Evolutionary conservation across 106 monocot species (phyloP), one percentile per base, ranked within the genome.

Genomic region (Dendrobium catenatum): DNA sequence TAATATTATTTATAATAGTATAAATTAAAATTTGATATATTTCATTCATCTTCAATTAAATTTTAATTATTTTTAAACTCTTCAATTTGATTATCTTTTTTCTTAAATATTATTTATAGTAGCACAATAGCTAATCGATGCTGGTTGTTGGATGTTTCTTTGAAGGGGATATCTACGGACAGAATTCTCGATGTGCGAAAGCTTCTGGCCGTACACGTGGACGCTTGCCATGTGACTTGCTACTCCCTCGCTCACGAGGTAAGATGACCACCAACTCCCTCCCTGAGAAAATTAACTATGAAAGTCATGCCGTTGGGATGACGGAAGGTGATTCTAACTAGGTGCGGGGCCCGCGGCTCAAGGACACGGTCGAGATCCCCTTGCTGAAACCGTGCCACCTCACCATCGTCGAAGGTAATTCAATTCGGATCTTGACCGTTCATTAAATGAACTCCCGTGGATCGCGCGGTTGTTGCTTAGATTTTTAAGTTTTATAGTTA

Each of bases 141-240:
- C 6, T 46, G 46, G 46, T 46, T 9, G 37, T 3, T 46, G 3
- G 15, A 51, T 51, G 51, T 51, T 51, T 51, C 10, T 13, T 68
- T 72, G 78, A 87, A 96, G 96, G 96, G 94, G 43, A 97, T 97
- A 82, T 97, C 96, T 77, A 97, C 96, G 89, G 96, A 97, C 89
- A 92, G 85, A 88, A 97, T 97, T 42, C 88, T 97, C 3, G 96
- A 97, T 43, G 84, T 97, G 10, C 84, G 96, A 66, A 83, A 90
- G 68, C 85, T 94, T 49, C 80, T 97, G 56, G 82, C 90, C 54
- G 92, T 84, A 26, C 92, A 89, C 83, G 91, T 90, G 49, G 81
- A 84, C 78, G 88, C 94, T 0, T 97, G 96, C 66, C 83, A 80
- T 67, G 85, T 97, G 75, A 97, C 96, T 2, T 86, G 83, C 84